These are phyloP conservation scores for Cardiospermum halicacabum DNA, from an alignment of 345 rosid genomes.

Conservation along the genomic window DNA sequence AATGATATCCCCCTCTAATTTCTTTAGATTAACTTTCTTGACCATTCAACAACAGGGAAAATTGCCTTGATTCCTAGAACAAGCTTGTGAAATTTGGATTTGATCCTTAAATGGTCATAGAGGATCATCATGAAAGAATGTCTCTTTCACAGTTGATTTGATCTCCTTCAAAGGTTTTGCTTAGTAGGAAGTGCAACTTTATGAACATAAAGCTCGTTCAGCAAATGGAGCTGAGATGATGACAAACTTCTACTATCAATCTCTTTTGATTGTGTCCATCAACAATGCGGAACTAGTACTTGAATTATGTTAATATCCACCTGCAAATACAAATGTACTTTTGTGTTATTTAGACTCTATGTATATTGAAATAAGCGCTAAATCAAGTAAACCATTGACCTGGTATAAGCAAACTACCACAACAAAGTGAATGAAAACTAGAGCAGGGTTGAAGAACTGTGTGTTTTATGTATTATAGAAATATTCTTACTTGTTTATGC, in stretches of 20 bases:
- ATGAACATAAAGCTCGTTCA: slow-evolving; percentile 41
- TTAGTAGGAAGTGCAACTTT: slow-evolving; percentile 83
- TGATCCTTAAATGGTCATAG: slow-evolving; percentile 78
- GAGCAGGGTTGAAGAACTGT: too few species aligned
- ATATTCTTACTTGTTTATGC: too few species aligned
- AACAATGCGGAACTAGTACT: slow-evolving; percentile 26
- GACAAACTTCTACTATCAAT: slow-evolving; percentile 32
- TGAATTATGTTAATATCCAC: too few species aligned
- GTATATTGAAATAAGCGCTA: too few species aligned
- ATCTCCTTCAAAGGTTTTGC: slow-evolving; percentile 66
- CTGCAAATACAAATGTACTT: too few species aligned
- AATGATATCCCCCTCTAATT: slow-evolving; percentile 72
- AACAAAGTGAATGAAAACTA: too few species aligned
- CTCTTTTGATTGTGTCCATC: slow-evolving; percentile 30
- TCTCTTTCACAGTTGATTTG: slow-evolving; percentile 57
- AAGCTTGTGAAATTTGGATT: slow-evolving; percentile 47
- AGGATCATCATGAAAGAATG: slow-evolving; percentile 84
- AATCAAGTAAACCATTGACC: too few species aligned
- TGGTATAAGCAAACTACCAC: too few species aligned
- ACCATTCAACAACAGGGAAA: slow-evolving; percentile 89
- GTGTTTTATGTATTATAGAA: too few species aligned
- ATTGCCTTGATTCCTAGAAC: slow-evolving; percentile 64
- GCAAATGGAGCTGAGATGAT: slow-evolving; percentile 30
- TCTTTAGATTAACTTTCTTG: slow-evolving; percentile 43
- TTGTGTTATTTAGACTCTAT: too few species aligned